These are phyloP conservation scores for Cystofilobasidium macerans DNA, from an alignment of 768 basidiomycete species.

Conservation along the genomic window DNA sequence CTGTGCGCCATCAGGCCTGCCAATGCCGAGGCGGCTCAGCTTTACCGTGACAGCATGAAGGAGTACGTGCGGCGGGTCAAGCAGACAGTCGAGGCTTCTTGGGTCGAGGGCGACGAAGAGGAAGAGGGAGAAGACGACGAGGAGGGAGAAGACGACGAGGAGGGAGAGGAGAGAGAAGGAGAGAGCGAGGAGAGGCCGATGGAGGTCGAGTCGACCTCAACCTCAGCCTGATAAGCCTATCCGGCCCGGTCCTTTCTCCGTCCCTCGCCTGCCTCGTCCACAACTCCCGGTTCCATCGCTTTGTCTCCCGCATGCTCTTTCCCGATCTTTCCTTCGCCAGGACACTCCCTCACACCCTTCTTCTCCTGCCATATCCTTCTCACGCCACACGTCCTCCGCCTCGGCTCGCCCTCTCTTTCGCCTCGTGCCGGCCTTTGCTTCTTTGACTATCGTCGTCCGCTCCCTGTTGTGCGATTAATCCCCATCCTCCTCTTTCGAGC, in stretches of 20 bases:
- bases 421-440: not conserved
- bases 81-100: slow-evolving; percentile 29
- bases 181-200: not conserved
- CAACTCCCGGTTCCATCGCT: too few relatives aligned
- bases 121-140: slow-evolving; percentile 15
- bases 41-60: slow-evolving; percentile 97
- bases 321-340: too few relatives aligned
- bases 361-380: too few relatives aligned
- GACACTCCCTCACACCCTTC: too few relatives aligned
- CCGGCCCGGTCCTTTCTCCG: too few relatives aligned
- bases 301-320: too few relatives aligned
- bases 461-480: slow-evolving; percentile 4
- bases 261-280: too few relatives aligned
- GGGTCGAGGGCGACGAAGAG: slow-evolving; percentile 21
- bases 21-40: slow-evolving; percentile 92
- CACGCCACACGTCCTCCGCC: not conserved
- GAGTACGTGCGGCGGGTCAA: slow-evolving; percentile 91
- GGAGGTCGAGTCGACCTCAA: not conserved
- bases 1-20: slow-evolving; percentile 40
- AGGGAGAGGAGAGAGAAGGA: slow-evolving; percentile 4
- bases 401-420: not conserved
- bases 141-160: slow-evolving; percentile 16
- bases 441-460: not conserved
- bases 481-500: too few relatives aligned
- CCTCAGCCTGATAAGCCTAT: not conserved